Percentiles rank a stretch among this genome's conserved stretches.
These are phyloP conservation scores for Lathyrus sativus DNA, from an alignment of 306 rosid species.

Conservation along the genomic window DNA sequence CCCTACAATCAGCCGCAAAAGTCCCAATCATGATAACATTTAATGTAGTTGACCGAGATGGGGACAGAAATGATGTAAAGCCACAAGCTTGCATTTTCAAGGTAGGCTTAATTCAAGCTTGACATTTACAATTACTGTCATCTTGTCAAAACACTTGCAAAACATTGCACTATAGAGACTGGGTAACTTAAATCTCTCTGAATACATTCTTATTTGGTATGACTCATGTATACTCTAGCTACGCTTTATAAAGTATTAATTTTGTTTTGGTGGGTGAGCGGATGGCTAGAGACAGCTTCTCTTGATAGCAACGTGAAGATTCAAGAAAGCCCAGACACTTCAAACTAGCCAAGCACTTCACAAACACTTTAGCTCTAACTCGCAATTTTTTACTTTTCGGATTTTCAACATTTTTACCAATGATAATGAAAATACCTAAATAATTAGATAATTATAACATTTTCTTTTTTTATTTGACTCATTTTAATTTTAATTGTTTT, in stretches of 20 bases:
- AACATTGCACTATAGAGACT: slow-evolving; percentile 1
- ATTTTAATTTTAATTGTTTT: neutral
- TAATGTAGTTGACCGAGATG: slow-evolving; percentile 78
- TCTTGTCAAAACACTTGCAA: slow-evolving; percentile 27
- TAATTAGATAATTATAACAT: neutral
- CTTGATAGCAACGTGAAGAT: neutral
- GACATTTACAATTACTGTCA: slow-evolving; percentile 17
- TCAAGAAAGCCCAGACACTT: slow-evolving; percentile 1
- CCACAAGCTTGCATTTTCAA: slow-evolving; percentile 98
- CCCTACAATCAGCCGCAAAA: slow-evolving; percentile 97
- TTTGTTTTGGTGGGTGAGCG: slow-evolving; percentile 6
- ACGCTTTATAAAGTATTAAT: neutral
- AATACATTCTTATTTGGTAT: neutral
- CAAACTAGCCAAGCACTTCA: neutral
- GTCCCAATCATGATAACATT: slow-evolving; percentile 97
- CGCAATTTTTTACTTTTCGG: neutral
- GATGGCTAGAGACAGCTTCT: slow-evolving; percentile 27
- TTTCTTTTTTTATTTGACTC: neutral
- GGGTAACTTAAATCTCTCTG: neutral
- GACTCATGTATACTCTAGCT: slow-evolving; percentile 11
- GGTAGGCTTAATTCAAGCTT: slow-evolving; percentile 44
- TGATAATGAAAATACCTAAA: neutral
- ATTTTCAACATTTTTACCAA: neutral
- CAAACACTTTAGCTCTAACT: neutral
- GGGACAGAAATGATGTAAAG: slow-evolving; percentile 67